Base-by-base conservation (phyloP, 169 alveolate genomes). In the Plasmodium falciparum region DNA sequence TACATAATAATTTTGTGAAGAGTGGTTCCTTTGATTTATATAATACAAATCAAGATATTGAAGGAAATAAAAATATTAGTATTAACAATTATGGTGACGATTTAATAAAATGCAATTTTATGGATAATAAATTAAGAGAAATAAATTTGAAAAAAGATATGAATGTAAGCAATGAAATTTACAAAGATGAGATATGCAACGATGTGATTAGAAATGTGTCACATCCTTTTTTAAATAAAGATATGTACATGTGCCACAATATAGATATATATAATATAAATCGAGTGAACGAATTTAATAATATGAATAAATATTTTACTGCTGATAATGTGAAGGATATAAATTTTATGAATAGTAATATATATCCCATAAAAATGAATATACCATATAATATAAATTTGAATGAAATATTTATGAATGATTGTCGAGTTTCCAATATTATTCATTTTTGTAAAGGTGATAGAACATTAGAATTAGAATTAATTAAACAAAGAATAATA, bases 401-500 rank as follows among this genome's bases (percentile, higher is more conserved):
- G 11, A 78, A 65, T 52, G 89, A 78, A 4, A 65, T 78, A 3
- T 45, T 78, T 15, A 66, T 65, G 24, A 66, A 39, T 45, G 89
- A 78, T 58, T 22, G 59, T 22, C 20, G 56, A 24, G 49, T 65
- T 22, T 56, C 78, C 12, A 69, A 78, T 70, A 2, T 50, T 17
- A 63, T 78, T 2, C 72, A 78, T 11, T 1, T 58, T 13, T 78
- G 89, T 58, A 78, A 52, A 43, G 89, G 89, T 2, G 74, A 78
- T 47, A 78, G 1, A 78, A 78, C 89, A 20, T 58, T 78, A 58
- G 89, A 78, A 56, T 45, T 78, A 47, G 89, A 78, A 66, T 59
- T 78, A 24, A 78, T 78, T 1, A 78, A 78, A 58, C 89, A 78
- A 43, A 56, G 67, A 13, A 50, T 78, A 29, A 50, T 26, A 50